Evolutionary conservation across 495 filamentous ascomycete species (phyloP).

Genomic region (Penicillium canescens): DNA sequence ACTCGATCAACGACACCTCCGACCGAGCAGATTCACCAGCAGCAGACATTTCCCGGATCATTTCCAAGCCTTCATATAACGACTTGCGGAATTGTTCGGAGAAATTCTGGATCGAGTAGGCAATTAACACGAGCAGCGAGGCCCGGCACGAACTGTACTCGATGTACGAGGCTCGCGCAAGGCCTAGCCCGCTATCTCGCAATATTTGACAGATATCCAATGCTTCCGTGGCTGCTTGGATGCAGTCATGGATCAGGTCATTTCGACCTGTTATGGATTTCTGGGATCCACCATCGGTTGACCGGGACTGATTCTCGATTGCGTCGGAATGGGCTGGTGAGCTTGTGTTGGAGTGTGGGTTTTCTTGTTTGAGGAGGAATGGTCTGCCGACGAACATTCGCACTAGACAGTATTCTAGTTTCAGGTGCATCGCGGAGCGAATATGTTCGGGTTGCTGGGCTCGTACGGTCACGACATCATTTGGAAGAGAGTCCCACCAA

Average conservation of each 20-base stretch:
- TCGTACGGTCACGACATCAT: slow-evolving; percentile 6
- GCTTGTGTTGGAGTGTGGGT: slow-evolving; percentile 1
- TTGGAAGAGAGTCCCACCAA: slow-evolving; percentile 30
- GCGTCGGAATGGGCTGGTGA: slow-evolving; percentile 4
- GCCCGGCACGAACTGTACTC: slow-evolving; percentile 41
- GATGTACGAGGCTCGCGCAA: slow-evolving; percentile 37
- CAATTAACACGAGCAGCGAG: slow-evolving; percentile 34
- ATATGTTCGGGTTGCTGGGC: not conserved
- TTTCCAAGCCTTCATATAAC: slow-evolving; percentile 26
- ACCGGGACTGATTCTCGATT: not conserved
- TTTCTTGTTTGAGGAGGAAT: slow-evolving; percentile 26
- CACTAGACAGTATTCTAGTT: slow-evolving; percentile 32
- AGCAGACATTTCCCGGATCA: slow-evolving; percentile 38
- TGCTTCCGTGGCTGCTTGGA: slow-evolving; percentile 25
- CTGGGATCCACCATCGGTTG: not conserved
- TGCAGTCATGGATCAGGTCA: slow-evolving; percentile 25
- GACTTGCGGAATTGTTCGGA: slow-evolving; percentile 19
- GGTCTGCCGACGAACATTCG: slow-evolving; percentile 34
- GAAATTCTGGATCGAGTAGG: slow-evolving; percentile 27
- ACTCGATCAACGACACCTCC: slow-evolving; percentile 34
- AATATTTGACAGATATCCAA: slow-evolving; percentile 27
- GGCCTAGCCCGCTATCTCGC: slow-evolving; percentile 25
- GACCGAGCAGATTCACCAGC: slow-evolving; percentile 33
- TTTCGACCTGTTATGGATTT: slow-evolving; percentile 6
- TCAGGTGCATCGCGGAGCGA: slow-evolving; percentile 28